Evolutionary conservation across 1,284 basidiomycete genomes (phyloP), one percentile per base, ranked within the genome.

Genomic region (Xerocomus nothofagi): DNA sequence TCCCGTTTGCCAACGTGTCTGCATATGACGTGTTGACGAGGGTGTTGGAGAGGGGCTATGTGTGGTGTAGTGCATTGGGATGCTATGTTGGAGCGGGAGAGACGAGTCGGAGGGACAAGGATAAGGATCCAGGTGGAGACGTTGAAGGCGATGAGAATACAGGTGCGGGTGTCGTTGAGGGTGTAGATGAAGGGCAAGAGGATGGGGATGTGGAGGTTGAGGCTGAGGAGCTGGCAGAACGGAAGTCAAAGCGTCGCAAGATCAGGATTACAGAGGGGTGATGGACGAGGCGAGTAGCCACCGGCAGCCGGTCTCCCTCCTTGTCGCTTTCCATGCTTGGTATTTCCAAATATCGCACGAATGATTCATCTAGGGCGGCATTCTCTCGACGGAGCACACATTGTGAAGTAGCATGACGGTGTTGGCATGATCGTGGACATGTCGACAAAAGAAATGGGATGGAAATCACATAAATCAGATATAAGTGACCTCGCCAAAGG

Each of bases 1-100:
- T 88, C 3, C 88, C 91, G 0, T 94, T 81, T 63, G 87, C 89
- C 3, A 79, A 85, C 54, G 63, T 78, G 5, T 68, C 71, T n/a
- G 88, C 88, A 11, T 94, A 81, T 63, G 62, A 76, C 30, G 76
- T 75, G 2, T 69, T 93, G 32, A 81, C 78, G 5, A 70, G 69
- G 37, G 56, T 91, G 3, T 60, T 91, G 20, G 68, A 72, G 12
- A 84, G 89, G 58, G 78, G 82, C 51, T 88, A 80, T 60, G 69
- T 79, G 4, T 90, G 88, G 88, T 80, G 72, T 62, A 69, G 76
- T 15, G 65, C 67, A 7, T 58, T 85, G 43, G 81, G 78, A 3
- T 82, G 82, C 49, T 88, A 87, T 63, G 59, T 79, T 15, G 54
- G 47, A 6, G 23, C 7, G 26, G 39, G 30, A 10, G 44, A 45